Base-by-base conservation (phyloP, 2,329 filamentous ascomycete genomes). In the Sporothrix variecibatus region DNA sequence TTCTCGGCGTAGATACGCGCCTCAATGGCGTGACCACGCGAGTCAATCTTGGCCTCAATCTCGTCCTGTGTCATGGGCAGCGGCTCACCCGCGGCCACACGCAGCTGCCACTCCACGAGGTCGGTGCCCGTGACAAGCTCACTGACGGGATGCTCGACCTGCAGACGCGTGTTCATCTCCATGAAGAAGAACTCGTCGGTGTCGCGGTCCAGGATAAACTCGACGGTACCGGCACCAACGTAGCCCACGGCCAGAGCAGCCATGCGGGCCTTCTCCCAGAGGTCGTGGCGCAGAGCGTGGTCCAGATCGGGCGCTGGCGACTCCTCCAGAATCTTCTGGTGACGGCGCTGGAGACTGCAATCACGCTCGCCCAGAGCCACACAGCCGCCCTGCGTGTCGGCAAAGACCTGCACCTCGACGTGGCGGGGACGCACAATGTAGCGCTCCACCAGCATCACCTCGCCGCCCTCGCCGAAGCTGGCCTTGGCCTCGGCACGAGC, bases 1-100 rank as follows among this genome's bases (percentile, higher is more conserved):
- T 95, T 97, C 82, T 99, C 96, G 9, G 96, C 96, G 81, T 99
- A 99, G 78, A 99, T 97, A 74, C 96, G 89, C 20, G 95, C 95
- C 85, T 99, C 96, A 75, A 99, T 97, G 12, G 95, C 96, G 79
- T 95, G 93, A 1, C 96, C 96, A 64, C 91, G 87, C 77, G 88
- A 86, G 46, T 86, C 86, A 81, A 99, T 98, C 76, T 90, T 87
- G 58, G 82, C 89, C 65, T 95, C 93, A 60, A 98, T 92, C 79
- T 89, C 84, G 40, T 83, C 83, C 77, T 90, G 88, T 0, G 85
- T 86, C 75, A 90, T 80, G 2, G 88, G 88, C 72, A 90, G 82
- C 77, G 82, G 83, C 82, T 90, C 88, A 43, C 88, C 87, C 8
- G 86, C 87, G 2, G 87, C 88, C 49, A 88, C 92, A 85, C 94